Percentiles rank a stretch among this genome's conserved stretches.
Conservation (phyloP, 768 basidiomycete species). For the Favolaschia claudopus region DNA sequence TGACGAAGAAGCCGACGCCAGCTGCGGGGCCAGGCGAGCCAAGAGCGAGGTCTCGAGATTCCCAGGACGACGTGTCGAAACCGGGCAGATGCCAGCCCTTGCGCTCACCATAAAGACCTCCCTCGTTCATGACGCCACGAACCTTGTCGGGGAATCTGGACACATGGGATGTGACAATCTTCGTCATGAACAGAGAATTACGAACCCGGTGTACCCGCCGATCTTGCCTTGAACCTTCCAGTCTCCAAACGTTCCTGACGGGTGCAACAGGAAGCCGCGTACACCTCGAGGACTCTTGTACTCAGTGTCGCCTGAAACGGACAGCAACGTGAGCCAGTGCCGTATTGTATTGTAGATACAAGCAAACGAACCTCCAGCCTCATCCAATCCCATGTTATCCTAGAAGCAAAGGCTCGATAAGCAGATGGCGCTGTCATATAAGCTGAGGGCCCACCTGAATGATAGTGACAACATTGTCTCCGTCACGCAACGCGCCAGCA, state of each 20-base stretch:
- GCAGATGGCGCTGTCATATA: background rate
- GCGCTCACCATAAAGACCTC: conserved; percentile 75
- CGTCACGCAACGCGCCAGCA: conserved; percentile 53
- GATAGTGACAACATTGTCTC: conserved; percentile 81
- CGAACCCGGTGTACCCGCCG: conserved; percentile 72
- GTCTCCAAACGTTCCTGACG: conserved; percentile 60
- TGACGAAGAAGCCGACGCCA: conserved; percentile 85
- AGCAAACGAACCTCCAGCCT: conserved; percentile 58
- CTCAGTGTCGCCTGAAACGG: conserved; percentile 48
- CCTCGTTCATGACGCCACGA: conserved; percentile 75
- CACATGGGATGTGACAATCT: background rate
- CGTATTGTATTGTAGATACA: background rate
- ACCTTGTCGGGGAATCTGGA: conserved; percentile 78
- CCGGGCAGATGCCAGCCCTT: conserved; percentile 79
- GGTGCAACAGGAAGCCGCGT: conserved; percentile 76
- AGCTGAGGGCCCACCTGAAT: conserved; percentile 59
- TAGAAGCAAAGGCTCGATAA: conserved; percentile 34
- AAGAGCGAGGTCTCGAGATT: conserved; percentile 56
- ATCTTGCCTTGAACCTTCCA: conserved; percentile 84
- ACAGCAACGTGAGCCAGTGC: background rate
- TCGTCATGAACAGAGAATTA: conserved; percentile 16
- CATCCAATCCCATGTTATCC: conserved; percentile 85
- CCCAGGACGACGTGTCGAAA: conserved; percentile 71
- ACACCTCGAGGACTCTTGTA: conserved; percentile 82
- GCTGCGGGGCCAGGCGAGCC: conserved; percentile 66